Evolutionary conservation across 768 basidiomycete genomes (phyloP), one percentile per base, ranked within the genome.

Genomic region (Rhodocollybia butyracea): DNA sequence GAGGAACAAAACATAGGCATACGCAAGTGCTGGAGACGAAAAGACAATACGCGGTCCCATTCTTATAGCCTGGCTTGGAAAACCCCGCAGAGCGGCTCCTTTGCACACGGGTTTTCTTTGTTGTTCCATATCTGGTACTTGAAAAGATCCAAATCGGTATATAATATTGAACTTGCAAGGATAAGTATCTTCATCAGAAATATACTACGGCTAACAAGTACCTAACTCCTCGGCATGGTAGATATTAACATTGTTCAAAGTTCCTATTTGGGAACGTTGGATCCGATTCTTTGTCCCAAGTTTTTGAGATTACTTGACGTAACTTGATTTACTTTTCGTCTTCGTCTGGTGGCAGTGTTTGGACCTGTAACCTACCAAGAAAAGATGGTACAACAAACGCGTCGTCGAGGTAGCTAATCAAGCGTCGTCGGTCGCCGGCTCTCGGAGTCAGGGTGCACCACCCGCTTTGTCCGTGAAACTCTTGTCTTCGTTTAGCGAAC

Each of bases 41-140:
- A 51, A 38, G 50, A 51, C 50, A 51, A 51, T 51, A 39, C 50
- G 26, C 21, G 19, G n/a, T 5, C 30, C 45, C 26, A 7, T 46
- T 31, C 46, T 47, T 47, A 47, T 47, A 47, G 12, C 31, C 31
- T 34, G 11, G n/a, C 8, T 30, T 19, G 7, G 19, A 47, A 27
- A 27, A 17, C 11, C 7, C 45, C 27, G 22, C 15, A 22, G 26
- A 3, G 26, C 43, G 43, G 43, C 26, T 42, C 41, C 41, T 4
- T 42, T 42, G n/a, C n/a, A n/a, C n/a, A n/a, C n/a, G n/a, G n/a
- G n/a, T n/a, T n/a, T n/a, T n/a, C n/a, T n/a, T n/a, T n/a, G n/a
- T 24, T 46, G n/a, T 34, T 15, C 46, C 46, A 32, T 34, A 47
- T 47, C 31, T 29, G 46, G 46, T 31, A 47, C 19, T 47, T n/a